These are phyloP conservation scores for Claviceps sp. DNA, from an alignment of 2,329 filamentous ascomycete species.

Conservation along the genomic window DNA sequence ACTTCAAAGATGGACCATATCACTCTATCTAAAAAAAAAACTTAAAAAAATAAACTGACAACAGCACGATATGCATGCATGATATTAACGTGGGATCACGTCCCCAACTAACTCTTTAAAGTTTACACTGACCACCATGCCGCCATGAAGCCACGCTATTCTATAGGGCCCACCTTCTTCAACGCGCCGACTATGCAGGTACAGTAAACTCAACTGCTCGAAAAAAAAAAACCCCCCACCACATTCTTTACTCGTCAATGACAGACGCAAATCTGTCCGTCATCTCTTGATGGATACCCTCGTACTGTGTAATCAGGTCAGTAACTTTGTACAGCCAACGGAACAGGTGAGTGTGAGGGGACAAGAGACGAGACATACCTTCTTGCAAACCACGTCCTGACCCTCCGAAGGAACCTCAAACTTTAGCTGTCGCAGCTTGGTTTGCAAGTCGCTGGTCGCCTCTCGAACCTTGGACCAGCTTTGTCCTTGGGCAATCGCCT, in stretches of 20 bases:
- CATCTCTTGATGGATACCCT: slow-evolving; percentile 82
- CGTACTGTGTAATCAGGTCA: slow-evolving; percentile 48
- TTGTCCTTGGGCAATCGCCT: slow-evolving; percentile 82
- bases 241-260: slow-evolving; percentile 64
- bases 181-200: background rate
- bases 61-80: too few species aligned
- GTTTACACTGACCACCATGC: slow-evolving; percentile 5
- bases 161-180: slow-evolving; percentile 15
- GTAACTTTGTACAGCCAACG: background rate
- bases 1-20: too few species aligned
- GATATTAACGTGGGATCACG: too few species aligned
- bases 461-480: slow-evolving; percentile 90
- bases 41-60: too few species aligned
- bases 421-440: slow-evolving; percentile 79
- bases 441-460: slow-evolving; percentile 75
- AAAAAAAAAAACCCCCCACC: slow-evolving; percentile 4
- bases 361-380: slow-evolving; percentile 36
- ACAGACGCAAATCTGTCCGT: slow-evolving; percentile 95
- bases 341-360: background rate
- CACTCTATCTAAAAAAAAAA: too few species aligned
- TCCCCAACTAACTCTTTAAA: background rate
- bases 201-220: slow-evolving; percentile 1
- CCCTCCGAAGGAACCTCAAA: slow-evolving; percentile 87
- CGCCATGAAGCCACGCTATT: slow-evolving; percentile 8
- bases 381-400: slow-evolving; percentile 68